Base-by-base conservation (phyloP, 139 green algal genomes). In the Spirogloea muscicola region DNA sequence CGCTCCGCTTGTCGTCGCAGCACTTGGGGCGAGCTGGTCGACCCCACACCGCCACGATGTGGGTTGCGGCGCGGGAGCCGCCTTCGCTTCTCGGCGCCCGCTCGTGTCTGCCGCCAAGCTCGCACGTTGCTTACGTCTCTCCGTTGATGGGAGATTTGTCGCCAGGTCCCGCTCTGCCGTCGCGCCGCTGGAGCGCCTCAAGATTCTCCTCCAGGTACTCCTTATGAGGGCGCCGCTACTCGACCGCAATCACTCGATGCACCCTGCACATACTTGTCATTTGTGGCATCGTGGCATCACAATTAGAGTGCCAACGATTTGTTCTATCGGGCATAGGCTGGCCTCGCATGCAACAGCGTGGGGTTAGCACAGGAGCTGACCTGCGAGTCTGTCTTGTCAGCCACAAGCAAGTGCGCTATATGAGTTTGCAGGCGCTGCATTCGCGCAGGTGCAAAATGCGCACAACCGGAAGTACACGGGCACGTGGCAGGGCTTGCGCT, bases 121-220 rank as follows among this genome's bases (percentile, higher is more conserved):
- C 40, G 25, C 37, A 3, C 38, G 2, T 27, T 27, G 16, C 38
- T 7, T 7, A 6, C 40, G 27, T 7, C 59, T 7, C 18, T 68
- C 16, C 38, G 68, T 44, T 1, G n/a, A 70, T 74, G 52, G 7
- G 33, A 27, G 63, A 9, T 18, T n/a, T 25, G 33, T 36, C 76
- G 61, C n/a, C 74, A 82, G 74, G 91, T 98, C 94, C n/a, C 86
- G 94, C 0, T 98, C 93, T 7, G 92, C 94, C n/a, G 94, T 98
- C 9, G 94, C 94, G 1, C 94, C 94, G 0, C 74, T 98, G 41
- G 94, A 98, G 79, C 86, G 94, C 7, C 76, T 98, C 3, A 98
- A 98, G 74, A 98, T 98, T 57, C 77, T 82, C 33, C 37, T 73
- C 18, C 72, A 97, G 74, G 88, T 97, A 79, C 34, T 25, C 10